phyloP scores from a whole-genome alignment of 2,329 filamentous ascomycete genomes.

The Dendrostoma leiphaemia region DNA sequence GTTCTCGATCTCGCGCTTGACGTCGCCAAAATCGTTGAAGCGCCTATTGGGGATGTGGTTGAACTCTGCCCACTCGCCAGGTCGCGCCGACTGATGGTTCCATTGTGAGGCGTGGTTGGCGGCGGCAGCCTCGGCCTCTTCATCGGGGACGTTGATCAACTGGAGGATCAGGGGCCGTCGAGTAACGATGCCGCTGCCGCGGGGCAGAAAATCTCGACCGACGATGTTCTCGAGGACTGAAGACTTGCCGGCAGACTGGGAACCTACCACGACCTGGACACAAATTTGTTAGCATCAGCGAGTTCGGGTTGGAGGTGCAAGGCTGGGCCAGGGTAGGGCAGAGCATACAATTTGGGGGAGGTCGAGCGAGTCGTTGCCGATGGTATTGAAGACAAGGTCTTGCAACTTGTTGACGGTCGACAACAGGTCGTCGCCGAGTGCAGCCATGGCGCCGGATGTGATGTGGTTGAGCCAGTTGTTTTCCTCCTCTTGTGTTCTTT shows the following conservation, averaged over 20 bases:
- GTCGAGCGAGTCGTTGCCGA: constrained; percentile 97
- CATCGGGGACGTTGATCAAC: constrained; percentile 91
- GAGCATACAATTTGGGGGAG: constrained; percentile 89
- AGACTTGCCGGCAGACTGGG: constrained; percentile 96
- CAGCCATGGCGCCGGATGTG: constrained; percentile 64
- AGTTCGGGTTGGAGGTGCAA: too few species aligned
- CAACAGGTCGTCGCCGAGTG: constrained; percentile 93
- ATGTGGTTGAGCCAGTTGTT: not conserved
- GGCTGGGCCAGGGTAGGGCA: not conserved
- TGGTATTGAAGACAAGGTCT: constrained; percentile 98
- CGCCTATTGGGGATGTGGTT: constrained; percentile 96
- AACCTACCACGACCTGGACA: constrained; percentile 89
- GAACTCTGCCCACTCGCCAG: constrained; percentile 95
- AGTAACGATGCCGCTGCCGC: constrained; percentile 95
- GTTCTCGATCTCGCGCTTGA: constrained; percentile 93
- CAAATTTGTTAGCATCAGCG: constrained; percentile 22
- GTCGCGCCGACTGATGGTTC: constrained; percentile 61
- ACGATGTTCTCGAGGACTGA: constrained; percentile 99
- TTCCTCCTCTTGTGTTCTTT: not conserved
- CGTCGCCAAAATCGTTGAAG: constrained; percentile 97
- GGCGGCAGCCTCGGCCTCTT: constrained; percentile 45
- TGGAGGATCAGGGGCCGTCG: constrained; percentile 92
- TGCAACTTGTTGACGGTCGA: constrained; percentile 97
- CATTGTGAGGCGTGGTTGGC: constrained; percentile 15
- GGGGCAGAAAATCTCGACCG: constrained; percentile 92